Conservation (phyloP, 345 rosid genomes). For the Eucalyptus tenuipes region DNA sequence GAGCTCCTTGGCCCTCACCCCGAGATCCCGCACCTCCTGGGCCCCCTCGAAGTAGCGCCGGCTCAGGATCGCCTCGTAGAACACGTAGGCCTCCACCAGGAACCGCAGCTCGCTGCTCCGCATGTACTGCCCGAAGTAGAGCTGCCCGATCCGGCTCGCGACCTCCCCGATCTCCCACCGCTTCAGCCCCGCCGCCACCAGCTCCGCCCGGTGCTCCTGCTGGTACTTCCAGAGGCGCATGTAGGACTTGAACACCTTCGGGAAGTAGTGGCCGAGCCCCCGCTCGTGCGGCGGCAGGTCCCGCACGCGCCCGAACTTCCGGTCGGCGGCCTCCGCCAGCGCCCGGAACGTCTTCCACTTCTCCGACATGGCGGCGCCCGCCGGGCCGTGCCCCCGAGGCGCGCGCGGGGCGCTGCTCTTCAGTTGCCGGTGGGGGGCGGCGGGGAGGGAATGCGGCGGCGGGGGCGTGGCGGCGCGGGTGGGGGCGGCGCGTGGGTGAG, state of each 20-base stretch:
- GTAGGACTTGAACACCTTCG: conserved; percentile 85
- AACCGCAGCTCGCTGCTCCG: conserved; percentile 85
- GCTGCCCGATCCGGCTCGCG: conserved; percentile 99
- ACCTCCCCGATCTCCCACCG: conserved; percentile 99
- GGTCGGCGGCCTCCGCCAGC: conserved; percentile 79
- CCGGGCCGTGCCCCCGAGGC: not conserved
- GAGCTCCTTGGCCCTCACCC: conserved; percentile 75
- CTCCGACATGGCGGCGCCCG: conserved; percentile 20
- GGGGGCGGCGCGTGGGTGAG: not conserved
- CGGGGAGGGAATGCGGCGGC: not conserved
- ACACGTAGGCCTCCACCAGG: conserved; percentile 76
- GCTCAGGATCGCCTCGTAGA: conserved; percentile 81
- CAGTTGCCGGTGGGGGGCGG: not conserved
- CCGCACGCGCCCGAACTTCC: conserved; percentile 79
- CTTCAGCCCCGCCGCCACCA: conserved; percentile 66
- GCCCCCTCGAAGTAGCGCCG: conserved; percentile 69
- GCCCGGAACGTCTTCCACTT: conserved; percentile 45
- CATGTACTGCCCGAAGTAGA: conserved; percentile 89
- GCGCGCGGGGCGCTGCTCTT: not conserved
- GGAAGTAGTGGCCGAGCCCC: conserved; percentile 42
- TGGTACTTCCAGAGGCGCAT: conserved; percentile 96
- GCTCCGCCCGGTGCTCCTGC: conserved; percentile 63
- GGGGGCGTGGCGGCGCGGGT: not conserved
- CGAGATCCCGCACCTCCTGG: conserved; percentile 45
- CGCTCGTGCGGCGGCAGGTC: conserved; percentile 71